phyloP scores from a whole-genome alignment of 2,329 filamentous ascomycete genomes.

The Ascochyta viciae-villosae region DNA sequence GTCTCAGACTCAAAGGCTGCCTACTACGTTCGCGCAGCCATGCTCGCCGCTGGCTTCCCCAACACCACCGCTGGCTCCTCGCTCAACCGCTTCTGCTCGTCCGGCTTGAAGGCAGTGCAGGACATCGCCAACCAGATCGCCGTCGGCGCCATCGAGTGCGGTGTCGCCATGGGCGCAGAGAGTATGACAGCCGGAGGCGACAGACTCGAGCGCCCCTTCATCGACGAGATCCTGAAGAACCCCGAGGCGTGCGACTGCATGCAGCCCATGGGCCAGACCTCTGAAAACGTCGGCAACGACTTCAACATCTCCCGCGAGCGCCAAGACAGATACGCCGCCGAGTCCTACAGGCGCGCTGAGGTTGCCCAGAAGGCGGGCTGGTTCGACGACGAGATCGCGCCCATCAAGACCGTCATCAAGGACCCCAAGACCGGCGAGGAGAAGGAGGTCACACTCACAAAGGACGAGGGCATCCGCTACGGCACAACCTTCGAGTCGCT shows the following conservation, averaged over 20 bases:
- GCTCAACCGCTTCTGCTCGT: slow-evolving; percentile 97
- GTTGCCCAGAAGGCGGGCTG: slow-evolving; percentile 86
- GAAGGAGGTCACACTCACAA: slow-evolving; percentile 78
- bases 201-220: slow-evolving; percentile 74
- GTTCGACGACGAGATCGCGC: slow-evolving; percentile 93
- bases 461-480: slow-evolving; percentile 88
- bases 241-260: slow-evolving; percentile 86
- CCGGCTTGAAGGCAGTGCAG: slow-evolving; percentile 91
- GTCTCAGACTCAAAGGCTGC: slow-evolving; percentile 86
- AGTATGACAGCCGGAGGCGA: slow-evolving; percentile 81
- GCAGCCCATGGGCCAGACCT: slow-evolving; percentile 97
- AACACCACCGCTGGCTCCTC: slow-evolving; percentile 83
- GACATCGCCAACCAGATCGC: slow-evolving; percentile 91
- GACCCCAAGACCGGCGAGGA: slow-evolving; percentile 80
- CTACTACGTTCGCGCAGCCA: slow-evolving; percentile 88
- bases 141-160: slow-evolving; percentile 81
- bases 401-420: slow-evolving; percentile 82
- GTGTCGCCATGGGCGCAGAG: slow-evolving; percentile 88
- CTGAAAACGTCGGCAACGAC: slow-evolving; percentile 91
- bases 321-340: slow-evolving; percentile 86
- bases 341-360: slow-evolving; percentile 88
- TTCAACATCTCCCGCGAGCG: slow-evolving; percentile 81
- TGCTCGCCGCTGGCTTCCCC: slow-evolving; percentile 90
- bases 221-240: slow-evolving; percentile 74
- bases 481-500: slow-evolving; percentile 87